Evolutionary conservation across 441 rosid species (phyloP).

Genomic region (Populus hybrid): DNA sequence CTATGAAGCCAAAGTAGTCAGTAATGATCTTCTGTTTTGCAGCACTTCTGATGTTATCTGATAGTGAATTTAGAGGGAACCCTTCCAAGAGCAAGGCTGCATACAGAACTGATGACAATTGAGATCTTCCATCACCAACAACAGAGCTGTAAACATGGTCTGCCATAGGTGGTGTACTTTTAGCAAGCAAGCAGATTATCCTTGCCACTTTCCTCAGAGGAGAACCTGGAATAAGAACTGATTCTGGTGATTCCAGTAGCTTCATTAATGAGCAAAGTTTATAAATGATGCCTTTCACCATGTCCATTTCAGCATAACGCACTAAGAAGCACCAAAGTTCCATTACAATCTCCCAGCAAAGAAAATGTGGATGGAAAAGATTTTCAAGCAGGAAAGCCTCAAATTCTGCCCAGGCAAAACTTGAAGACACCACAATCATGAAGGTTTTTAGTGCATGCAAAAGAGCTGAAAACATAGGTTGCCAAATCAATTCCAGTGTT

Average conservation of each 20-base stretch:
- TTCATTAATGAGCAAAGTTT: slow-evolving; percentile 56
- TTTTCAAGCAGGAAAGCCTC: slow-evolving; percentile 62
- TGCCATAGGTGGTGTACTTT: slow-evolving; percentile 48
- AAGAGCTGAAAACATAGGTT: slow-evolving; percentile 56
- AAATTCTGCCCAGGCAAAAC: slow-evolving; percentile 61
- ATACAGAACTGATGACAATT: slow-evolving; percentile 41
- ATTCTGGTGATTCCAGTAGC: slow-evolving; percentile 47
- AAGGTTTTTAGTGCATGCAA: slow-evolving; percentile 68
- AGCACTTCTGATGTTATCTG: slow-evolving; percentile 42
- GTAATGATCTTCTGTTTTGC: slow-evolving; percentile 55
- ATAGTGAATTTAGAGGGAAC: slow-evolving; percentile 59
- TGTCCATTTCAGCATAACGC: slow-evolving; percentile 53
- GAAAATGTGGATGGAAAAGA: slow-evolving; percentile 79
- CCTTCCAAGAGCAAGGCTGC: slow-evolving; percentile 71
- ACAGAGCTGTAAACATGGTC: slow-evolving; percentile 49
- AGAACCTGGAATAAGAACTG: slow-evolving; percentile 47
- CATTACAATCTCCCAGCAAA: slow-evolving; percentile 70
- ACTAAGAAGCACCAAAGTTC: slow-evolving; percentile 86
- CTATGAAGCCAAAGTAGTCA: slow-evolving; percentile 53
- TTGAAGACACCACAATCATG: slow-evolving; percentile 57
- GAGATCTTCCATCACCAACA: slow-evolving; percentile 36
- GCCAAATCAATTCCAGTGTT: slow-evolving; percentile 53
- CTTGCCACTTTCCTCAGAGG: slow-evolving; percentile 67
- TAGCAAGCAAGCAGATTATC: slow-evolving; percentile 49
- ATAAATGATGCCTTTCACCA: slow-evolving; percentile 38